phyloP scores from a whole-genome alignment of 2,329 filamentous ascomycete genomes.

The Aschersonia sp. region DNA sequence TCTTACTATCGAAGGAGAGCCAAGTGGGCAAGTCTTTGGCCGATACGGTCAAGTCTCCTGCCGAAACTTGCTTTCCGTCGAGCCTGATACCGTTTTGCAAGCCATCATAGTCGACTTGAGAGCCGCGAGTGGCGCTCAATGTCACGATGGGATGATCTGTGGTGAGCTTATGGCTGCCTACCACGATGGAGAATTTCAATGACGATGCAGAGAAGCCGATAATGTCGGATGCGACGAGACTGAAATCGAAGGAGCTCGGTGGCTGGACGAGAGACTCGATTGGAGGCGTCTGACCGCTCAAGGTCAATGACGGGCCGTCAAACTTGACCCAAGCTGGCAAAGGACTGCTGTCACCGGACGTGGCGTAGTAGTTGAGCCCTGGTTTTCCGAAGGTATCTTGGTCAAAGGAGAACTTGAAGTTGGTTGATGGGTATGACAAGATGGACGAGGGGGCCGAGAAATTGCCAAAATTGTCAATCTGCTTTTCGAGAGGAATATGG shows the following conservation, averaged over 20 bases:
- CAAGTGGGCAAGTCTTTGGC: constrained; percentile 46
- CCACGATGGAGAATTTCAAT: constrained; percentile 54
- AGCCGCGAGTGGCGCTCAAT: constrained; percentile 41
- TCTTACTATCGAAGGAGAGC: constrained; percentile 50
- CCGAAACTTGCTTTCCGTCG: constrained; percentile 36
- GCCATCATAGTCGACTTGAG: constrained; percentile 34
- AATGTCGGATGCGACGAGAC: constrained; percentile 65
- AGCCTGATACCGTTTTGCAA: constrained; percentile 38
- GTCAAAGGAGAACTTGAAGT: constrained; percentile 39
- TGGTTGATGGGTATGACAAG: constrained; percentile 35
- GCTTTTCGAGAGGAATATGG: constrained; percentile 39
- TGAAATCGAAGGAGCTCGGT: constrained; percentile 58
- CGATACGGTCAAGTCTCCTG: constrained; percentile 37
- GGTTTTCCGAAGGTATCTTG: constrained; percentile 47
- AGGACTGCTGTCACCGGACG: constrained; percentile 63
- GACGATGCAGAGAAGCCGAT: constrained; percentile 59
- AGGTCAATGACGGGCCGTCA: constrained; percentile 45
- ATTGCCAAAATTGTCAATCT: constrained; percentile 42
- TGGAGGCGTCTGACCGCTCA: constrained; percentile 57
- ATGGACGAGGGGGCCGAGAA: constrained; percentile 47
- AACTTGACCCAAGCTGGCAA: constrained; percentile 79
- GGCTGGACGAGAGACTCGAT: constrained; percentile 47
- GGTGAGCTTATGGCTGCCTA: constrained; percentile 56
- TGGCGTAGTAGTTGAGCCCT: constrained; percentile 59
- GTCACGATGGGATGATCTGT: constrained; percentile 42